Evolutionary conservation across 1,284 basidiomycete species (phyloP).

Genomic region (Schizophyllum amplum): DNA sequence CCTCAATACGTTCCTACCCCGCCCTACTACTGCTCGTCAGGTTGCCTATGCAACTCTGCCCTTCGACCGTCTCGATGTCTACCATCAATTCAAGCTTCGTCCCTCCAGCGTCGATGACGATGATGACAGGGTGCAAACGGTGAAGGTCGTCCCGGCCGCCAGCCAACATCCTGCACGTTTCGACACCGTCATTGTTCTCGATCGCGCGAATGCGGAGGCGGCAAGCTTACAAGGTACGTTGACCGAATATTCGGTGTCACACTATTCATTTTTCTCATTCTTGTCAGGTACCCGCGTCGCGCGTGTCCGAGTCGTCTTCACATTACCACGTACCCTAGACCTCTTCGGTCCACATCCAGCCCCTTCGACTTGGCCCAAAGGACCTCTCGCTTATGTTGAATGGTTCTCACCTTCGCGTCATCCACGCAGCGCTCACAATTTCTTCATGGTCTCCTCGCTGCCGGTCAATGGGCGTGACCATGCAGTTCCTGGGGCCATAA

Average conservation of each 20-base stretch:
- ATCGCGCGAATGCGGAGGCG: not conserved
- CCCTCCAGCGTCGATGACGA: not conserved
- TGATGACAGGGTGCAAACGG: not conserved
- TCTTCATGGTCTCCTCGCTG: not conserved
- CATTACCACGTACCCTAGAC: not conserved
- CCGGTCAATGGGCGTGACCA: not conserved
- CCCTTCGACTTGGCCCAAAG: not conserved
- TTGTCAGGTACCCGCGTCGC: not conserved
- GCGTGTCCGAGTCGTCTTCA: not conserved
- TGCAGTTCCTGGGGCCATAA: not conserved
- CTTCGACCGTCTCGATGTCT: not conserved
- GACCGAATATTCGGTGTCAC: not conserved
- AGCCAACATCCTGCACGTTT: not conserved
- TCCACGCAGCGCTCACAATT: not conserved
- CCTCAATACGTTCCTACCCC: not conserved
- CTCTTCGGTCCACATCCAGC: not conserved
- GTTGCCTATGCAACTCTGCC: not conserved
- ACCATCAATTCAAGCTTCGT: not conserved
- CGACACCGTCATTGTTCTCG: not conserved
- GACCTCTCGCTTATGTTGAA: conserved; percentile 2
- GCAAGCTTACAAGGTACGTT: not conserved
- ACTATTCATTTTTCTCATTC: not conserved
- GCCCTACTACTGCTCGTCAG: not conserved
- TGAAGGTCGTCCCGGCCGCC: not conserved
- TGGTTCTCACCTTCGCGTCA: not conserved